phyloP scores from a whole-genome alignment of 768 basidiomycete species.

The Boletus eberwhitei region DNA sequence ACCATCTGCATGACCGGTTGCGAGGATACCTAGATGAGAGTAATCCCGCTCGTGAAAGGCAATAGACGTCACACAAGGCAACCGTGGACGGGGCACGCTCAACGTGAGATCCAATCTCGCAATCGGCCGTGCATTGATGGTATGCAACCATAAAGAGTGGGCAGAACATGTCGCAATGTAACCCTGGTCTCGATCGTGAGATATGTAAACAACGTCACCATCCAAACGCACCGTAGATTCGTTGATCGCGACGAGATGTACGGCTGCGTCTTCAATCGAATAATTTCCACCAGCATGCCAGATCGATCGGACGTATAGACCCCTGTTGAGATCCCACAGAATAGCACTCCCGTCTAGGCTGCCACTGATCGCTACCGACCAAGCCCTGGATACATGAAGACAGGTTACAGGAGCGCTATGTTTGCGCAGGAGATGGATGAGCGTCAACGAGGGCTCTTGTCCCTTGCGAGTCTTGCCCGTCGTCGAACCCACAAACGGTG shows the following conservation, averaged over 20 bases:
- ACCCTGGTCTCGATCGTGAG: slow-evolving; percentile 50
- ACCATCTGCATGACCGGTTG: slow-evolving; percentile 74
- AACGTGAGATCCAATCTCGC: slow-evolving; percentile 59
- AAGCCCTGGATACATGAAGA: slow-evolving; percentile 70
- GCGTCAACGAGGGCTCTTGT: slow-evolving; percentile 31
- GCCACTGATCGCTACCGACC: slow-evolving; percentile 83
- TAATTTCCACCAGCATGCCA: slow-evolving; percentile 50
- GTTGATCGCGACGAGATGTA: slow-evolving; percentile 74
- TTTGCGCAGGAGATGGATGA: slow-evolving; percentile 77
- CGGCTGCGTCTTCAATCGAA: slow-evolving; percentile 35
- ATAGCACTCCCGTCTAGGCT: slow-evolving; percentile 84
- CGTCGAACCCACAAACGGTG: slow-evolving; percentile 21
- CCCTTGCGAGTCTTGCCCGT: slow-evolving; percentile 18
- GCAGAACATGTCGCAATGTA: slow-evolving; percentile 83
- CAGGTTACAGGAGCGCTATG: slow-evolving; percentile 68
- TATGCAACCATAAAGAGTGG: slow-evolving; percentile 71
- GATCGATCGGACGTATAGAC: slow-evolving; percentile 75
- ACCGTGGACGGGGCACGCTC: slow-evolving; percentile 40
- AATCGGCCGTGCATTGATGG: slow-evolving; percentile 81
- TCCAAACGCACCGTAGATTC: slow-evolving; percentile 71
- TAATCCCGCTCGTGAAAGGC: slow-evolving; percentile 91
- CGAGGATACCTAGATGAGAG: slow-evolving; percentile 72
- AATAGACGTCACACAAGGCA: slow-evolving; percentile 63
- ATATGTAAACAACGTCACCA: neutral
- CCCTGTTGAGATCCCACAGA: slow-evolving; percentile 87